Evolutionary conservation across 352 stramenopile species (phyloP).

Genomic region (Globisporangium yorkense): DNA sequence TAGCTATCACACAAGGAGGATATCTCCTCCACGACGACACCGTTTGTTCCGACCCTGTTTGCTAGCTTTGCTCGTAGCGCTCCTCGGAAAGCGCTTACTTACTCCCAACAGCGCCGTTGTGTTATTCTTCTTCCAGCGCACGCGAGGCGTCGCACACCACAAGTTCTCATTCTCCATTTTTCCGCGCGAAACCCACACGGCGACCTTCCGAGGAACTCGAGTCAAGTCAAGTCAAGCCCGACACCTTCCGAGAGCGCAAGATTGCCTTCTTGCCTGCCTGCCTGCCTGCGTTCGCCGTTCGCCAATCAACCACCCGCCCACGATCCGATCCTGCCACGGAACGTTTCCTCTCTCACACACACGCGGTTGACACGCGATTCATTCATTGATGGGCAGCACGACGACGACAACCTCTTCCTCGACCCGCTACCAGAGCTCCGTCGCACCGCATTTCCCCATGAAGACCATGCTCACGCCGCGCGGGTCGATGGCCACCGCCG

Average conservation of each 20-base stretch:
- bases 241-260: background rate
- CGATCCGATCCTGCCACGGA: no score
- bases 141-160: background rate
- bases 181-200: conserved; percentile 13
- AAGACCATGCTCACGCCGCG: conserved; percentile 15
- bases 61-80: background rate
- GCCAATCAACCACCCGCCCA: no score
- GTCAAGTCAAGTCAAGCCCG: no score
- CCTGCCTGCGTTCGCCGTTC: no score
- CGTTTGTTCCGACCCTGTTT: background rate
- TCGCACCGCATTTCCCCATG: conserved; percentile 15
- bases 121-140: conserved; percentile 1
- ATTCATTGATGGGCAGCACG: background rate
- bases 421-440: conserved; percentile 12
- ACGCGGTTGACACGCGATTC: background rate
- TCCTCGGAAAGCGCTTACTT: no score
- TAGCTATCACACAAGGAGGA: background rate
- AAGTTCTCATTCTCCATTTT: conserved; percentile 12
- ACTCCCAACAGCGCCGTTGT: no score
- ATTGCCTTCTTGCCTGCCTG: no score
- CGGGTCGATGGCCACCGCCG: background rate
- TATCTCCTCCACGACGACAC: background rate
- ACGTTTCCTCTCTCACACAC: no score
- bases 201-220: background rate
- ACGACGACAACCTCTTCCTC: background rate